Evolutionary conservation across 257 asterid species (phyloP).

Genomic region (Forsythia suspensa): DNA sequence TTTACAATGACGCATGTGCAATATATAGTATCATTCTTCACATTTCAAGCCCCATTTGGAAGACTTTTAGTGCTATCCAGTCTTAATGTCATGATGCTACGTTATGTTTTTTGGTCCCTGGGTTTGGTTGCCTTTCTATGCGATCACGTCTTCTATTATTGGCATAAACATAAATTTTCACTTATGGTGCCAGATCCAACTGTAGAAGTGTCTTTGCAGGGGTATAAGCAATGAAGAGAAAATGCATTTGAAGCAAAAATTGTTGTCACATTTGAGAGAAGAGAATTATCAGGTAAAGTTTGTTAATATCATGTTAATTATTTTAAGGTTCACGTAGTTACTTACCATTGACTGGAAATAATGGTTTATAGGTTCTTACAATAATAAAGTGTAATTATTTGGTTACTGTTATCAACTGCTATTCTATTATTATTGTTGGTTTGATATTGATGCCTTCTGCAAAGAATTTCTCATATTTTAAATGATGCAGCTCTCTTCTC

Average conservation of each 20-base stretch:
- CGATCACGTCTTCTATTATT: neutral
- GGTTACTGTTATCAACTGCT: constrained; percentile 2
- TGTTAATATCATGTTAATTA: constrained; percentile 13
- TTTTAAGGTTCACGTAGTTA: constrained; percentile 9
- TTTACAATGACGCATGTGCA: neutral
- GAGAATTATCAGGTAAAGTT: constrained; percentile 79
- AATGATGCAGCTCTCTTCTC: neutral
- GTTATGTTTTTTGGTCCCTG: neutral
- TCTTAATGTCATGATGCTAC: neutral
- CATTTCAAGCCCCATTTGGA: neutral
- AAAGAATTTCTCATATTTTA: neutral
- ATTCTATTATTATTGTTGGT: constrained; percentile 12
- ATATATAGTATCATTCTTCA: neutral
- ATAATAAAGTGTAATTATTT: constrained; percentile 9
- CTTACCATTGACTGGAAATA: constrained; percentile 18
- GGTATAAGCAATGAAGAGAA: constrained; percentile 88
- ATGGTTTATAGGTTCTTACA: constrained; percentile 12
- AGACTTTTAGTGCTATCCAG: neutral
- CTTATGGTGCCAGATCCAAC: constrained; percentile 26
- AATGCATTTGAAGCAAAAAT: constrained; percentile 74
- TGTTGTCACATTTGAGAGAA: constrained; percentile 83
- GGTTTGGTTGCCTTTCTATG: neutral
- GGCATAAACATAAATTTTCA: neutral
- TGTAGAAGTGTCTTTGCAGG: constrained; percentile 47
- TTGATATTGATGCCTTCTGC: constrained; percentile 18